Percentiles rank a stretch among this genome's conserved stretches.
Evolutionary conservation across 306 rosid species (phyloP).

Genomic region (Malus sylvestris): DNA sequence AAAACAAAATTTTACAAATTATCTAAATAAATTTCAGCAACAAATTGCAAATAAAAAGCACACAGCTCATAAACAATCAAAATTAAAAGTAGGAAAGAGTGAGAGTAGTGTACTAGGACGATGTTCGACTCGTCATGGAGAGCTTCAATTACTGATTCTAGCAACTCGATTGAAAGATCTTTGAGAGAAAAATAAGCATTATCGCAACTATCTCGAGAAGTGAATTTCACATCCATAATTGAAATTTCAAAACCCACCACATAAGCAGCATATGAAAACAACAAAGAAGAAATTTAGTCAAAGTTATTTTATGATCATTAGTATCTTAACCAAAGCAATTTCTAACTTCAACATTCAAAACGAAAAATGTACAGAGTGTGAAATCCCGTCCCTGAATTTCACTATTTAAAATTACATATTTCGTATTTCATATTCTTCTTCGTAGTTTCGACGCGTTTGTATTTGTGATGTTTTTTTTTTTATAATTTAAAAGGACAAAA

Average conservation of each 20-base stretch:
- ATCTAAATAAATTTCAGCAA: not conserved
- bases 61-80: not conserved
- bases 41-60: not conserved
- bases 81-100: not conserved
- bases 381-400: no score
- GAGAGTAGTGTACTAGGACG: slow-evolving; percentile 36
- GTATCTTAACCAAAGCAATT: not conserved
- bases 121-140: no score
- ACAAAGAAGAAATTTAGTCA: not conserved
- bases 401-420: no score
- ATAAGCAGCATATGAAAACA: slow-evolving; percentile 35
- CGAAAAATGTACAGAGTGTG: not conserved
- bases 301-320: not conserved
- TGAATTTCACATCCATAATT: slow-evolving; percentile 67
- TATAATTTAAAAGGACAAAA: no score
- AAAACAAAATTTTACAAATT: no score
- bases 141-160: slow-evolving; percentile 12
- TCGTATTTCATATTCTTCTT: no score
- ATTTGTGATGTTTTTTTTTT: no score
- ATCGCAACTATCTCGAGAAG: slow-evolving; percentile 23
- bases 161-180: slow-evolving; percentile 36
- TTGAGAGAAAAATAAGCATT: slow-evolving; percentile 32
- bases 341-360: not conserved
- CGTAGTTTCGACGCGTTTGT: no score
- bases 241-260: slow-evolving; percentile 50